Percentiles rank a stretch among this genome's conserved stretches.
These are phyloP conservation scores for Wickerhamiella dianesei DNA, from an alignment of 805 yeast species.

Conservation along the genomic window DNA sequence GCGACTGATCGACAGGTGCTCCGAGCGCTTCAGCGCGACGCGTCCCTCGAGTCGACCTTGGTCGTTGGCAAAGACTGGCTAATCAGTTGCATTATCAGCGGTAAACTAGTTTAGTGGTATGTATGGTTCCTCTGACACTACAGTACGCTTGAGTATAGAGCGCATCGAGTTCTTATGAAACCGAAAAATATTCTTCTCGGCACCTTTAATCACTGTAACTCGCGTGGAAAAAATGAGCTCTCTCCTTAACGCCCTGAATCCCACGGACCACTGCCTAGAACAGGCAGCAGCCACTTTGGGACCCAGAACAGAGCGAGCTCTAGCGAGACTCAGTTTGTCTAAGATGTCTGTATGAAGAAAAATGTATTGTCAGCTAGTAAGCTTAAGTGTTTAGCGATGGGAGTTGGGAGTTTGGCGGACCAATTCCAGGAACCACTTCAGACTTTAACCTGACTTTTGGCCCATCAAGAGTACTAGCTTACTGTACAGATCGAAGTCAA, in stretches of 20 bases:
- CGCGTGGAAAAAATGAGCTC: conserved; percentile 9
- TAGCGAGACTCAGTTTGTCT: conserved; percentile 21
- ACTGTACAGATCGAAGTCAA: no score
- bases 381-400: no score
- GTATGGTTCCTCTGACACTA: conserved; percentile 26
- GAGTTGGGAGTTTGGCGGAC: no score
- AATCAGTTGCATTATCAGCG: conserved; percentile 22
- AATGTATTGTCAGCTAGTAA: not conserved
- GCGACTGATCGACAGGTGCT: conserved; percentile 5
- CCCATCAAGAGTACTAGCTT: no score
- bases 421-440: no score
- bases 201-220: conserved; percentile 22
- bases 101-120: conserved; percentile 18
- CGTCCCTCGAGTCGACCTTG: conserved; percentile 9
- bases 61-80: conserved; percentile 22
- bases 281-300: conserved; percentile 6
- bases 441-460: no score
- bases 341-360: conserved; percentile 8
- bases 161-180: conserved; percentile 24
- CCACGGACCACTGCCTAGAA: conserved; percentile 9
- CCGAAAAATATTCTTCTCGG: conserved; percentile 18
- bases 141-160: conserved; percentile 14
- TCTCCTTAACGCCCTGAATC: conserved; percentile 1
- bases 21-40: conserved; percentile 9
- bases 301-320: conserved; percentile 2